A percentile compares a stretch with the other conserved stretches of the same genome.
Conservation (phyloP, 2,329 filamentous ascomycete genomes). For the Tolypocladium tundrense region DNA sequence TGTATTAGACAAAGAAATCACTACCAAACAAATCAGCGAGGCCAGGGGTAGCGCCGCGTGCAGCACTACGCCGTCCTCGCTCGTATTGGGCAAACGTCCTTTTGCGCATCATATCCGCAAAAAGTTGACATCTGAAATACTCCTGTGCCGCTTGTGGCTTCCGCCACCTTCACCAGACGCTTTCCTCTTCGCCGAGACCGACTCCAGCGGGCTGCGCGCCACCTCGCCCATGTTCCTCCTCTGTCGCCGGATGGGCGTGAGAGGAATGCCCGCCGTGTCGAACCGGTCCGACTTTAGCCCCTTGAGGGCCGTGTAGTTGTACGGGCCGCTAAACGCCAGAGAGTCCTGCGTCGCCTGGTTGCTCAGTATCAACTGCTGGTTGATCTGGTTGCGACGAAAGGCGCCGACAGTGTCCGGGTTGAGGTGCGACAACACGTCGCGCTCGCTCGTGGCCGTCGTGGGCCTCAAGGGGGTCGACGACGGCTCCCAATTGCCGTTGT, state of each 20-base stretch:
- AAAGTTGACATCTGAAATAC: conserved; percentile 45
- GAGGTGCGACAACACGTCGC: conserved; percentile 46
- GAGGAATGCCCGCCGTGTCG: conserved; percentile 54
- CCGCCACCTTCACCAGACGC: conserved; percentile 32
- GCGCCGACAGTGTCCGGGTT: conserved; percentile 61
- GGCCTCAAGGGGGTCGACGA: conserved; percentile 42
- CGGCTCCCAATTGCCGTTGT: conserved; percentile 37
- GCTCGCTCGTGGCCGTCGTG: conserved; percentile 37
- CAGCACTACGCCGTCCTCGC: conserved; percentile 33
- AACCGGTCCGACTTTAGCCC: conserved; percentile 58
- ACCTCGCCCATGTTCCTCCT: conserved; percentile 36
- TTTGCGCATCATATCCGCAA: conserved; percentile 29
- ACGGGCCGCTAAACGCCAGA: conserved; percentile 49
- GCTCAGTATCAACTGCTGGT: conserved; percentile 49
- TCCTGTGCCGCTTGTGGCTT: conserved; percentile 46
- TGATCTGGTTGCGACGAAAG: conserved; percentile 61
- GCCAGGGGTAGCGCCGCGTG: conserved; percentile 30
- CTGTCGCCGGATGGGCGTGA: conserved; percentile 55
- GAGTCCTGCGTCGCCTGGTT: conserved; percentile 52
- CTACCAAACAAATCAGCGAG: conserved; percentile 13
- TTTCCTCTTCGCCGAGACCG: conserved; percentile 43
- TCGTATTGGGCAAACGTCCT: conserved; percentile 21
- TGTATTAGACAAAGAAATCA: neutral
- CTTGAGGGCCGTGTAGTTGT: conserved; percentile 49
- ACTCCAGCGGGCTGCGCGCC: conserved; percentile 39